Evolutionary conservation across 2,329 filamentous ascomycete genomes (phyloP), one percentile per base, ranked within the genome.

Genomic region (Claviceps pazoutovae): DNA sequence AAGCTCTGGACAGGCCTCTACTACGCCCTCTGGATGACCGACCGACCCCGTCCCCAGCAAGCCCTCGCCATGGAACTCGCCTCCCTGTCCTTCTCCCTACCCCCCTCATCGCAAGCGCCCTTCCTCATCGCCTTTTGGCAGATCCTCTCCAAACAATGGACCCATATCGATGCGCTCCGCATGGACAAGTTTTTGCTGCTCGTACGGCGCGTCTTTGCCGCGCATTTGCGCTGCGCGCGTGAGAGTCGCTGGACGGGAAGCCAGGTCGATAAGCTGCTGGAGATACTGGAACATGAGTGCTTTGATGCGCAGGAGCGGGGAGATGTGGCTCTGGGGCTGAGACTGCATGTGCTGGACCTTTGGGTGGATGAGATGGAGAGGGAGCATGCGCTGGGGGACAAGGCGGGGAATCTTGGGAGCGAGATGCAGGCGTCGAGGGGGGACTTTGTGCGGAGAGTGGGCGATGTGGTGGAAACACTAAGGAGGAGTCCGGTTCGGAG

Each of bases 1-100:
- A 95, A 95, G 72, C 78, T 97, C 57, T 95, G 89, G 88, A 95
- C 94, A 65, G 91, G 89, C 5, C 79, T 97, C 19, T 96, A 93
- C 74, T 96, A 89, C 75, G 84, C 84, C 62, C 80, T 93, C 62
- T 96, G 88, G 84, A 93, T 95, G 83, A 88, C 84, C 67, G 90
- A 96, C 74, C 86, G 89, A 47, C 84, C 89, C 11, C 71, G 83
- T n/a, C 83, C 86, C 2, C 91, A 96, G 72, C 89, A 95, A 73
- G 79, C 79, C 44, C 84, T 97, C 46, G 86, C 86, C 59, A 71
- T 75, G 58, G 83, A 90, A 56, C 83, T 97, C 51, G 86, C 89
- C 44, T 77, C 70, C 1, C 79, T 96, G 11, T 57, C 65, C 48
- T 74, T 78, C 56, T 69, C 75, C 21, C 71, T 91, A 30, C 76